A percentile compares a stretch with the other conserved stretches of the same genome.
These are phyloP conservation scores for Lophiotrema nucula DNA, from an alignment of 495 filamentous ascomycete genomes.

Conservation along the genomic window DNA sequence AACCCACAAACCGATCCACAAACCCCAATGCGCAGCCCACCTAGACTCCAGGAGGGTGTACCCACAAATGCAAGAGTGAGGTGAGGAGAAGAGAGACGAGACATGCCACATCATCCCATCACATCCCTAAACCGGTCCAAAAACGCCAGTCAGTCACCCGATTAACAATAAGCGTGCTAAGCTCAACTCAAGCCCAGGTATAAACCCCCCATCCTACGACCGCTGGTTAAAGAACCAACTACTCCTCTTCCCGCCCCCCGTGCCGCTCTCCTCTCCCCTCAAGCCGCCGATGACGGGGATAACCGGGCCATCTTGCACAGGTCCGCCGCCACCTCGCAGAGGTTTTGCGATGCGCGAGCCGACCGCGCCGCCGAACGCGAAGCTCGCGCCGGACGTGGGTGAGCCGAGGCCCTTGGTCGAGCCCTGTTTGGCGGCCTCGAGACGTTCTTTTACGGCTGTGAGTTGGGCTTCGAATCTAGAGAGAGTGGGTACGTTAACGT, in stretches of 20 bases:
- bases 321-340: conserved; percentile 79
- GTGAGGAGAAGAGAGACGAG: no score
- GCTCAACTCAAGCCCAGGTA: no score
- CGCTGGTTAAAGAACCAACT: conserved; percentile 48
- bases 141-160: no score
- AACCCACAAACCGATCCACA: no score
- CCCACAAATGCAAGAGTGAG: no score
- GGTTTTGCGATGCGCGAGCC: conserved; percentile 93
- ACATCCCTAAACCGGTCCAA: no score
- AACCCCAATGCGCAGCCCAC: no score
- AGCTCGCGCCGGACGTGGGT: conserved; percentile 54
- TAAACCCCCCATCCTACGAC: conserved; percentile 22
- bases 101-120: no score
- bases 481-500: conserved; percentile 5
- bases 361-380: conserved; percentile 65
- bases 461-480: conserved; percentile 93
- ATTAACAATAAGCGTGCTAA: no score
- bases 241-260: conserved; percentile 35
- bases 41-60: no score
- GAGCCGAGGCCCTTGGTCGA: conserved; percentile 76
- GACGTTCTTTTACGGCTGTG: conserved; percentile 92
- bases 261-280: conserved; percentile 32
- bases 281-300: conserved; percentile 23
- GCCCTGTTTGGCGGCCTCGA: conserved; percentile 90
- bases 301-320: conserved; percentile 19